These are phyloP conservation scores for Casuarina glauca DNA, from an alignment of 306 rosid genomes.

Conservation along the genomic window DNA sequence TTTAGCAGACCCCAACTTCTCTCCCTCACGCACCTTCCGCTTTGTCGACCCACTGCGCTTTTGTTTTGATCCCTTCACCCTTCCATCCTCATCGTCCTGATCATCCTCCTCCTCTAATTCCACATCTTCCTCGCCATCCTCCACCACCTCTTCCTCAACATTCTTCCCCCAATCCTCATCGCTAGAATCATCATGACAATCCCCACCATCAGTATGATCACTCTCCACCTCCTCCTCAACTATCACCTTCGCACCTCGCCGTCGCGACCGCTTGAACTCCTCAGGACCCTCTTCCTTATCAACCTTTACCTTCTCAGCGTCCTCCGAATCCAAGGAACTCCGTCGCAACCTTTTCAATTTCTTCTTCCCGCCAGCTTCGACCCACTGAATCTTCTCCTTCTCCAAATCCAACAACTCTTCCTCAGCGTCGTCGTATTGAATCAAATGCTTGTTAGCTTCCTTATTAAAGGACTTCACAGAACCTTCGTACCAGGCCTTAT, in stretches of 20 bases:
- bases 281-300: not conserved
- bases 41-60: conserved; percentile 42
- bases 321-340: conserved; percentile 14
- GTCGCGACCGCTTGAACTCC: not conserved
- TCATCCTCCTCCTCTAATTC: conserved; percentile 41
- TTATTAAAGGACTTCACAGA: conserved; percentile 51
- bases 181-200: conserved; percentile 52
- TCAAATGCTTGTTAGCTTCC: conserved; percentile 48
- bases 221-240: conserved; percentile 32
- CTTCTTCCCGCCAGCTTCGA: conserved; percentile 38
- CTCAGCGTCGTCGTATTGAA: conserved; percentile 73
- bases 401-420: conserved; percentile 60
- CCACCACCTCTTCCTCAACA: conserved; percentile 41
- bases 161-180: conserved; percentile 82
- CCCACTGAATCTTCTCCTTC: conserved; percentile 71
- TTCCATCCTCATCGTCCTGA: conserved; percentile 23
- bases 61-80: conserved; percentile 30
- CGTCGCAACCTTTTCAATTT: conserved; percentile 48
- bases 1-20: conserved; percentile 47
- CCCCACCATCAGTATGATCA: conserved; percentile 19
- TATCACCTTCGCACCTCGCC: conserved; percentile 23
- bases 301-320: conserved; percentile 15
- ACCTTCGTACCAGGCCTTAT: conserved; percentile 82
- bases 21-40: conserved; percentile 44
- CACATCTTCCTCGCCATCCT: conserved; percentile 46